Evolutionary conservation across 2,329 filamentous ascomycete species (phyloP), one percentile per base, ranked within the genome.

Genomic region (Trichoderma sp.): DNA sequence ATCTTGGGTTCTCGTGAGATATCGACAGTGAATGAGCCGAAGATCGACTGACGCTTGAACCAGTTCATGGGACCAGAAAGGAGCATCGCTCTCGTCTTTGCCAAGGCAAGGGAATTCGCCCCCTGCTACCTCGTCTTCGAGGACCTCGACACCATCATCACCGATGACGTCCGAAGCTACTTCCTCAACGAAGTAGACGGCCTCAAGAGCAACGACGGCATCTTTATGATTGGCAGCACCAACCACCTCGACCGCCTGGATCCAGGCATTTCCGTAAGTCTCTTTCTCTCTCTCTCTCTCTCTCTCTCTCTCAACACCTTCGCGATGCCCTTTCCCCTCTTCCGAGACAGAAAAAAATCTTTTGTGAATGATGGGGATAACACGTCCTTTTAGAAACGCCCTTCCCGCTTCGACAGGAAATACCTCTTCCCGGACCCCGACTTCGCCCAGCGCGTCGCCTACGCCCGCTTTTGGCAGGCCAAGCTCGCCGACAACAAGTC

Each of bases 161-260:
- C 80, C 12, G 83, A 88, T 62, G 68, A 72, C 2, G 85, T 88
- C 15, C 81, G 88, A 30, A 86, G 83, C 60, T 91, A 90, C 78
- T 91, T 91, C 76, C 79, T 91, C 55, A 91, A 91, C 72, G 88
- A 91, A 74, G 85, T 91, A 3, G 89, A 91, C 67, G 89, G 89
- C 0, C 82, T 91, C 12, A 84, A 85, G 69, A 83, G 81, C 68
- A 91, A 91, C 68, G 86, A 91, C 68, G 89, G 89, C 12, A 90
- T 91, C 60, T 83, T 90, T 69, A 89, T 91, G 77, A 81, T 90
- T 30, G 87, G 85, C 34, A 86, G 83, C 61, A 90, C 88, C 0
- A 90, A 90, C 71, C 82, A 87, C 68, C 79, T 91, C 5, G 88
- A 91, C 43, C 80, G 82, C 1, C 76, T 91, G 5, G 88, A 91